Evolutionary conservation across 2,329 filamentous ascomycete species (phyloP).

Genomic region (Camillea tinctor): DNA sequence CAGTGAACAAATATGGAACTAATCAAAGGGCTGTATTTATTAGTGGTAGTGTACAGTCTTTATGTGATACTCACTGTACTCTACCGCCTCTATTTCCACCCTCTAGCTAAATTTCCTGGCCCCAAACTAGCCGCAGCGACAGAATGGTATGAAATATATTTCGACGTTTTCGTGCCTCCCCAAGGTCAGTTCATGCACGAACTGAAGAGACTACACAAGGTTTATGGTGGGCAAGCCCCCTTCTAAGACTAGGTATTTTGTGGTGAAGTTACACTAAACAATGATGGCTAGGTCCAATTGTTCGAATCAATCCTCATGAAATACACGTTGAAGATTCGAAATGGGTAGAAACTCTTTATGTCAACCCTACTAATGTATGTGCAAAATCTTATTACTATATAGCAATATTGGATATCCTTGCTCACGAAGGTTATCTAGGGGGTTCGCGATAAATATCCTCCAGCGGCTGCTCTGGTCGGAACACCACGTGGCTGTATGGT

Average conservation of each 20-base stretch:
- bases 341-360: not conserved
- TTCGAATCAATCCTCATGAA: not conserved
- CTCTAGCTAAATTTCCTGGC: not conserved
- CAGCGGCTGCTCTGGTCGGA: not conserved
- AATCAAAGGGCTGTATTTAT: too few relatives aligned
- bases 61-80: not conserved
- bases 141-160: not conserved
- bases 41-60: too few relatives aligned
- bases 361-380: not conserved
- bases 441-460: not conserved
- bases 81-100: conserved; percentile 1
- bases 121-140: conserved; percentile 1
- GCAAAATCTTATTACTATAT: too few relatives aligned
- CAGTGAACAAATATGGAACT: too few relatives aligned
- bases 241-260: too few relatives aligned
- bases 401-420: too few relatives aligned
- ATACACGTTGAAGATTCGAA: not conserved
- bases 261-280: not conserved
- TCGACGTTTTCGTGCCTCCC: not conserved
- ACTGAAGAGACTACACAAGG: not conserved
- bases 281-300: not conserved
- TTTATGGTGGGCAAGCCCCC: not conserved
- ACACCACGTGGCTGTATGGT: not conserved
- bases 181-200: not conserved
- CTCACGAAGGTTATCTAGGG: too few relatives aligned